A percentile compares a stretch with the other conserved stretches of the same genome.
These are phyloP conservation scores for Selaginella tamariscina DNA, from an alignment of 75 land plant genomes.

Conservation along the genomic window DNA sequence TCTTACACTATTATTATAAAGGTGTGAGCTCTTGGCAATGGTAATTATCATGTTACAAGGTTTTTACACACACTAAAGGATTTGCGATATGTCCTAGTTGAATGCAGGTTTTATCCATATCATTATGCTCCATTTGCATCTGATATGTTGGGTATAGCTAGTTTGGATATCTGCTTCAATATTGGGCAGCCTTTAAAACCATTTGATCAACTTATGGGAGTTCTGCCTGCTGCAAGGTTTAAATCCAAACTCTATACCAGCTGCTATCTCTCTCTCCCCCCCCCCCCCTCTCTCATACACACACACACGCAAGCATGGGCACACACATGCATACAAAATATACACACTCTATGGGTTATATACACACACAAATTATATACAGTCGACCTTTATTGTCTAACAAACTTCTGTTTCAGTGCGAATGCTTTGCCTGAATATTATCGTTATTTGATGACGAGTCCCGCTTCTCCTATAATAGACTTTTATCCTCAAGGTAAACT, in stretches of 20 bases:
- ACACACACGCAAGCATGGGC: too few relatives aligned
- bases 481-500: conserved; percentile 21
- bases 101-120: conserved; percentile 54
- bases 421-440: conserved; percentile 63
- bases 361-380: not conserved
- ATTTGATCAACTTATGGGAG: conserved; percentile 94
- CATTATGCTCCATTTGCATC: conserved; percentile 99
- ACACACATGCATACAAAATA: too few relatives aligned
- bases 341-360: too few relatives aligned
- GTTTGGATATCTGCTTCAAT: conserved; percentile 67
- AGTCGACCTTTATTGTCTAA: not conserved
- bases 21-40: conserved; percentile 5
- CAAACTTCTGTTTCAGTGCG: conserved; percentile 23
- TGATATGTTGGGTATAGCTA: conserved; percentile 57
- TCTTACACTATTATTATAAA: conserved; percentile 10
- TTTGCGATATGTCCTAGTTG: too few relatives aligned
- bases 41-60: too few relatives aligned
- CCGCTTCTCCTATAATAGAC: conserved; percentile 50
- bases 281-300: too few relatives aligned
- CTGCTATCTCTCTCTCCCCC: too few relatives aligned
- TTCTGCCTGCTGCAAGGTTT: conserved; percentile 67
- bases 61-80: too few relatives aligned
- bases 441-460: conserved; percentile 67
- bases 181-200: conserved; percentile 86
- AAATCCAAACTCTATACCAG: too few relatives aligned